Conservation (phyloP, 805 yeast genomes). For the Cyberlindnera euphorbiiphila region DNA sequence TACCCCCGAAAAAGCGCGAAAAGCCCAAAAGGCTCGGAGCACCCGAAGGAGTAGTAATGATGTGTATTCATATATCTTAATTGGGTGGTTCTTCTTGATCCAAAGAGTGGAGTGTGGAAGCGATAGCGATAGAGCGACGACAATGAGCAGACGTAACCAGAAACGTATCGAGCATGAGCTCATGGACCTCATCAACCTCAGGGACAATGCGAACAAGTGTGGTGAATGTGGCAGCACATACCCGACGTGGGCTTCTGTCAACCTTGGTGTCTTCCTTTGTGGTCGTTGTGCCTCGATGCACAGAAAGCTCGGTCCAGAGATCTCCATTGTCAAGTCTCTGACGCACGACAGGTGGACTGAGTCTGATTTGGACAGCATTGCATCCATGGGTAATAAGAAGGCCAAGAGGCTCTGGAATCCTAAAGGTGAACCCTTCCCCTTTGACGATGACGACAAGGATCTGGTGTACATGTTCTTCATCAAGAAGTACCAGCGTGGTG, state of each 20-base stretch:
- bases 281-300: conserved; percentile 84
- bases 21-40: too few relatives aligned
- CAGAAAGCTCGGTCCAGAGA: conserved; percentile 55
- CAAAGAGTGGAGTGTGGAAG: too few relatives aligned
- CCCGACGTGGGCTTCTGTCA: conserved; percentile 43
- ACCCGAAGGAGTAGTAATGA: background rate
- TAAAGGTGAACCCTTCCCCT: conserved; percentile 63
- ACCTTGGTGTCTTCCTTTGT: conserved; percentile 69
- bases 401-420: conserved; percentile 67
- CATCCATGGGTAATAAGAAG: conserved; percentile 55
- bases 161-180: conserved; percentile 47
- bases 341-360: conserved; percentile 68
- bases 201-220: conserved; percentile 63
- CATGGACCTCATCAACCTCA: conserved; percentile 54
- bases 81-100: background rate
- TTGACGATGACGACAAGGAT: conserved; percentile 67
- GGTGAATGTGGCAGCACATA: conserved; percentile 71
- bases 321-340: conserved; percentile 66
- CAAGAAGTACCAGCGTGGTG: conserved; percentile 66
- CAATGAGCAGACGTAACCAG: conserved; percentile 34
- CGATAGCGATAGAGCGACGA: background rate
- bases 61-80: background rate
- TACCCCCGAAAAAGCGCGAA: too few relatives aligned
- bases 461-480: conserved; percentile 55
- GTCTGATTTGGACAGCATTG: conserved; percentile 45